phyloP scores from a whole-genome alignment of 2,329 filamentous ascomycete species.

The Didymellaceae sp. region DNA sequence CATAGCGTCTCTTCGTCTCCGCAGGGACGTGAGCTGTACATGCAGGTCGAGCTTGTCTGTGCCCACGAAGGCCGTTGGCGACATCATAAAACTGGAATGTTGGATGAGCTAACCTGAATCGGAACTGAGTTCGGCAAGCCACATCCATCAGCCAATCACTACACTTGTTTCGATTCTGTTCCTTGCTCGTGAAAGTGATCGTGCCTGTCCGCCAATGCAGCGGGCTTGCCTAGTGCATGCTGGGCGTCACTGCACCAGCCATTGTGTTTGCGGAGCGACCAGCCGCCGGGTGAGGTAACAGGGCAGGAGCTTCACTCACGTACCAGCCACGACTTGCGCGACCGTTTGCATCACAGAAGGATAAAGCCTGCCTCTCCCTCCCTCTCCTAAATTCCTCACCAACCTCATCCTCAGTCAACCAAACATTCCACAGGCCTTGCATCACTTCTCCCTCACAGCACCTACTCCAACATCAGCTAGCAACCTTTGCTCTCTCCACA shows the following conservation, averaged over 20 bases:
- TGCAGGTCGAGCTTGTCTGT: conserved; percentile 18
- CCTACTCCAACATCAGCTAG: conserved; percentile 29
- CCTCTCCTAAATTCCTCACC: conserved; percentile 8
- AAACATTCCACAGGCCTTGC: conserved; percentile 17
- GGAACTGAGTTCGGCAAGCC: conserved; percentile 12
- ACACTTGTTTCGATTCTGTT: conserved; percentile 3
- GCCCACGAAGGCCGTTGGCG: conserved; percentile 11
- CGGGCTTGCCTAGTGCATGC: conserved; percentile 6
- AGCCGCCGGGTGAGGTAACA: conserved; percentile 16
- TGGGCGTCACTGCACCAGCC: conserved; percentile 25
- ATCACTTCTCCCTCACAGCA: conserved; percentile 19
- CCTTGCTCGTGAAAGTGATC: conserved; percentile 23
- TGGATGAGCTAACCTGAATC: conserved; percentile 5
- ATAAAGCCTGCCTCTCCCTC: conserved; percentile 20
- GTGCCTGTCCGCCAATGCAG: conserved; percentile 26
- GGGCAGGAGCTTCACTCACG: conserved; percentile 16
- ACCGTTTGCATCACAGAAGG: conserved; percentile 14
- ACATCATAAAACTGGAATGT: conserved; percentile 29
- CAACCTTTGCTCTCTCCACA: conserved; percentile 23
- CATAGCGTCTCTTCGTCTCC: conserved; percentile 4
- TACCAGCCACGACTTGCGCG: conserved; percentile 20
- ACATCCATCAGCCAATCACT: conserved; percentile 25
- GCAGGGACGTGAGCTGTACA: conserved; percentile 25
- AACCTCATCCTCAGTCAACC: conserved; percentile 15
- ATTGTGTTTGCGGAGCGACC: conserved; percentile 21